phyloP scores from a whole-genome alignment of 192 early-diverging fungal genomes.

The Jimgerdemannia flammicorona region DNA sequence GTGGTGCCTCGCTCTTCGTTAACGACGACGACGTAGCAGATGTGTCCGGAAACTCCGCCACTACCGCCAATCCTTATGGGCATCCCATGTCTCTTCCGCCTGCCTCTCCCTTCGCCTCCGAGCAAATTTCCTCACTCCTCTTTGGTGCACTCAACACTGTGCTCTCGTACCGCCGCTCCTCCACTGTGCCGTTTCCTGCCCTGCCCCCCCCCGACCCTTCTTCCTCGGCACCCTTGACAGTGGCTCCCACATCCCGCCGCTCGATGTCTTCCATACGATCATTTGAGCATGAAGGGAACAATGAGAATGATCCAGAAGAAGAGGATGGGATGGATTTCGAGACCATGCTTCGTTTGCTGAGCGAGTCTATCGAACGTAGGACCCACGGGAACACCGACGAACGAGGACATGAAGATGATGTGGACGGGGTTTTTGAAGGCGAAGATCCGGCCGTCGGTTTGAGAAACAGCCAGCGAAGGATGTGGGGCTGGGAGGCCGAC shows the following conservation, averaged over 20 bases:
- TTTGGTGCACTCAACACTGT: not conserved
- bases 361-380: not conserved
- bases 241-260: not conserved
- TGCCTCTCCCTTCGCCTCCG: not conserved
- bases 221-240: not conserved
- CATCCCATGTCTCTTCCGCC: not conserved
- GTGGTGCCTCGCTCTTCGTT: not conserved
- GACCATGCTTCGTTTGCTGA: not conserved
- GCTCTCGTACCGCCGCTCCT: not conserved
- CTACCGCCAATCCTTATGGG: not conserved
- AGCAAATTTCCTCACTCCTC: not conserved
- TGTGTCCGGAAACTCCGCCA: not conserved
- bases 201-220: not conserved
- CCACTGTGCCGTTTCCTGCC: not conserved
- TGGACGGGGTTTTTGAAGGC: not conserved
- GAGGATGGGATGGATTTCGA: not conserved
- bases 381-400: not conserved
- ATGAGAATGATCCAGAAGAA: not conserved
- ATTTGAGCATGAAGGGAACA: not conserved
- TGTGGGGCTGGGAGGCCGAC: not conserved
- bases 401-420: not conserved
- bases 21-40: not conserved
- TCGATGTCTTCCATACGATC: not conserved
- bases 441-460: not conserved
- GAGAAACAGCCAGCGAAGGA: not conserved